Percentiles rank a stretch among this genome's conserved stretches.
phyloP scores from a whole-genome alignment of 305 asterid genomes.

The Solanum aculeatissimum region DNA sequence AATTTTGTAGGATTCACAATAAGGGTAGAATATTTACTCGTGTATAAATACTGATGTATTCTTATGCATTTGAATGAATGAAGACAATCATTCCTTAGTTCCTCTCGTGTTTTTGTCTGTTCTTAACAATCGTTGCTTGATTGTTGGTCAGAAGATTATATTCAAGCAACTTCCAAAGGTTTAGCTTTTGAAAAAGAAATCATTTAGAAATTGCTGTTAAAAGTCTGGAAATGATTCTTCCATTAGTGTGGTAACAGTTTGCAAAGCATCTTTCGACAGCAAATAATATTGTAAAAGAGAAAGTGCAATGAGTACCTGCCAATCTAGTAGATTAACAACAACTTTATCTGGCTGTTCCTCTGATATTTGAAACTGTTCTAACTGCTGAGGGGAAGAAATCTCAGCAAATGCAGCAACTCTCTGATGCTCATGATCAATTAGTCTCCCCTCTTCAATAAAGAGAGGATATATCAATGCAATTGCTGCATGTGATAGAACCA shows the following conservation, averaged over 20 bases:
- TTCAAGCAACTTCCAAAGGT: neutral
- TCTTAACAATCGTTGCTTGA: neutral
- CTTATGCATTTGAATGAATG: too few species aligned
- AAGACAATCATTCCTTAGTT: too few species aligned
- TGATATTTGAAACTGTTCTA: slow-evolving; percentile 42
- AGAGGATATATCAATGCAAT: slow-evolving; percentile 60
- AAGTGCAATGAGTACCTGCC: slow-evolving; percentile 42
- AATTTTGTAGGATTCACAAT: too few species aligned
- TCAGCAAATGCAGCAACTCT: slow-evolving; percentile 49
- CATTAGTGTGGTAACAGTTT: neutral
- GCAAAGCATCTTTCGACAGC: neutral
- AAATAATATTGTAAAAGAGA: neutral
- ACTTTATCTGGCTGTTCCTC: slow-evolving; percentile 42
- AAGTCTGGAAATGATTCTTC: neutral
- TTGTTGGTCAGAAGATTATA: neutral
- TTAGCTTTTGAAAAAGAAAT: neutral
- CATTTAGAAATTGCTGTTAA: neutral
- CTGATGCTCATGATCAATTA: slow-evolving; percentile 32
- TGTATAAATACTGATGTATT: too few species aligned
- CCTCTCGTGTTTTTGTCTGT: too few species aligned
- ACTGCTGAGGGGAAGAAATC: slow-evolving; percentile 55
- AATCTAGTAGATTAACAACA: slow-evolving; percentile 54
- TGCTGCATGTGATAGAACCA: slow-evolving; percentile 41
- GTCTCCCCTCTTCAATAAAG: slow-evolving; percentile 46
- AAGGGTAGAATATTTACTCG: too few species aligned